Conservation (phyloP, 768 basidiomycete genomes). For the Candolleomyces aberdarensis region DNA sequence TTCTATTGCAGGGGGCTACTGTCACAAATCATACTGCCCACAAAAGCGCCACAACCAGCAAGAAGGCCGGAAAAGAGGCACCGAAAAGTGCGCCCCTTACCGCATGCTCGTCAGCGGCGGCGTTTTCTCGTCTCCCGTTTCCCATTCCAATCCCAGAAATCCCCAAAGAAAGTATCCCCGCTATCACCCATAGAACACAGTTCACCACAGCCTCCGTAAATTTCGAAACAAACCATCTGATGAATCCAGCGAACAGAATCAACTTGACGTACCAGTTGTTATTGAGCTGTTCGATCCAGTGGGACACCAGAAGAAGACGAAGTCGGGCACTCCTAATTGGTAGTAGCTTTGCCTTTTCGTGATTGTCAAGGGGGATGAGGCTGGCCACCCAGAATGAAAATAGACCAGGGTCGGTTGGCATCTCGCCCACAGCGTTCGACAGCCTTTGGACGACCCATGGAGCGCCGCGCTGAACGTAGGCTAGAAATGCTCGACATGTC, state of each 20-base stretch:
- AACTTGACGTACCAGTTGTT: conserved; percentile 45
- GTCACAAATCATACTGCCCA: conserved; percentile 3
- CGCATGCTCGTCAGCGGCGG: conserved; percentile 12
- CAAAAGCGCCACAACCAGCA: neutral
- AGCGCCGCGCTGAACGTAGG: conserved; percentile 56
- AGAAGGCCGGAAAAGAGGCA: neutral
- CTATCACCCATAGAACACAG: neutral
- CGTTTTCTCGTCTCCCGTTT: neutral
- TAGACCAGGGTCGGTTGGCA: conserved; percentile 66
- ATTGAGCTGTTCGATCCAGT: conserved; percentile 84
- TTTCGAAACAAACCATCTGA: conserved; percentile 14
- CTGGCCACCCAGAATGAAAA: conserved; percentile 91
- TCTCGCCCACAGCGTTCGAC: conserved; percentile 71
- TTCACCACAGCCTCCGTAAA: neutral
- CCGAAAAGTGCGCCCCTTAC: conserved; percentile 8
- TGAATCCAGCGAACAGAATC: conserved; percentile 15
- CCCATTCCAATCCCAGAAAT: neutral
- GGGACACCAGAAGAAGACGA: conserved; percentile 79
- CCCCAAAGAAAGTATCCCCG: neutral
- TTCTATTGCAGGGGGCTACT: conserved; percentile 7
- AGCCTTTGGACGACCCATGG: conserved; percentile 94
- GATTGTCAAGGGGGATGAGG: conserved; percentile 88
- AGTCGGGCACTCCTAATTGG: conserved; percentile 77
- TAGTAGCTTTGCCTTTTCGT: conserved; percentile 83
- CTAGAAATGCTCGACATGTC: conserved; percentile 42